phyloP scores from a whole-genome alignment of 331 rosid genomes.

The Quercus tomentella region DNA sequence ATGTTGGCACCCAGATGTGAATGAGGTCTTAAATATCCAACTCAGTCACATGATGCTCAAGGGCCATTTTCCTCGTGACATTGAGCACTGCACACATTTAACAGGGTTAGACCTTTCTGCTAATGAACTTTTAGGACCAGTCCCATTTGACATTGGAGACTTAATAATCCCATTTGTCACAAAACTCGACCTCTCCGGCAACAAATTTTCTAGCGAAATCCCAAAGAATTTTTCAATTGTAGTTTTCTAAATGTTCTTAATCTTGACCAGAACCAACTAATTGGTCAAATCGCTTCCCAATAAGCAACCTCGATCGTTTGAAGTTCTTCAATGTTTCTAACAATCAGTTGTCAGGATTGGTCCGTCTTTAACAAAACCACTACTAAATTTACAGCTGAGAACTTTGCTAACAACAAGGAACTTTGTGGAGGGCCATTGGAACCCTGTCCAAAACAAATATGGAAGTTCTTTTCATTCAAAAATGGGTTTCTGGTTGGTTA shows the following conservation, averaged over 20 bases:
- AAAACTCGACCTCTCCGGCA: constrained; percentile 65
- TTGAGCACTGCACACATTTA: constrained; percentile 52
- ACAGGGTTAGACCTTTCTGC: constrained; percentile 71
- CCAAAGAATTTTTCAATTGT: constrained; percentile 43
- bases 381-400: background rate
- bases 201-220: constrained; percentile 57
- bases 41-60: constrained; percentile 62
- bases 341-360: constrained; percentile 65
- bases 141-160: too few relatives aligned
- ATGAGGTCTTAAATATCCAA: constrained; percentile 53
- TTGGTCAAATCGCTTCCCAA: constrained; percentile 58
- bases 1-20: constrained; percentile 88
- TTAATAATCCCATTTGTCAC: constrained; percentile 13
- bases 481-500: too few relatives aligned
- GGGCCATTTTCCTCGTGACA: constrained; percentile 52
- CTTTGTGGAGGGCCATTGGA: constrained; percentile 49
- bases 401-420: constrained; percentile 59
- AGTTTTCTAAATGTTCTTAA: constrained; percentile 55
- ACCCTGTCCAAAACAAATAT: constrained; percentile 1
- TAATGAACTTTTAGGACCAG: constrained; percentile 17
- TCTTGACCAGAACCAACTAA: constrained; percentile 58
- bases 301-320: constrained; percentile 37
- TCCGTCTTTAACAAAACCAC: background rate
- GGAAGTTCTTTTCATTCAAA: too few relatives aligned
- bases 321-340: constrained; percentile 44